A percentile compares a stretch with the other conserved stretches of the same genome.
Conservation (phyloP, 148 eudicot genomes). For the Agrostemma githago region DNA sequence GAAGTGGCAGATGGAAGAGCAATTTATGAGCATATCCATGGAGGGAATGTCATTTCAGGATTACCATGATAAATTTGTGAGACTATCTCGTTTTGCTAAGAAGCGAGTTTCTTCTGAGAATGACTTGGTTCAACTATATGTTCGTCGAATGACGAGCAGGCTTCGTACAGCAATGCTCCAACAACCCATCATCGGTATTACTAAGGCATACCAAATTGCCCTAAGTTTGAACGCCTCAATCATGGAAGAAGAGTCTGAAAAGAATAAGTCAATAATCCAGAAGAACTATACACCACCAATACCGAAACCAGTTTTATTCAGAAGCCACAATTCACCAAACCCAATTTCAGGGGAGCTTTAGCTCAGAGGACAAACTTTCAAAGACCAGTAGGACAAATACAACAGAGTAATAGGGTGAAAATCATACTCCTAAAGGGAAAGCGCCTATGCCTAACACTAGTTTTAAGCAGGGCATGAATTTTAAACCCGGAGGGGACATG, state of each 20-base stretch:
- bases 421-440: not conserved
- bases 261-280: not conserved
- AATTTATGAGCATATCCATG: not conserved
- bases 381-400: not conserved
- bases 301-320: not conserved
- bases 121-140: not conserved
- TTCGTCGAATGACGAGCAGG: not conserved
- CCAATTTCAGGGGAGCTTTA: not conserved
- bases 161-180: not conserved
- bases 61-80: not conserved
- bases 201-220: not conserved
- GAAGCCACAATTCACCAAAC: not conserved
- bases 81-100: not conserved
- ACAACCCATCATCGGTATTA: not conserved
- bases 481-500: too few species aligned
- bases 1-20: conserved; percentile 2
- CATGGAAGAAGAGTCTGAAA: too few species aligned
- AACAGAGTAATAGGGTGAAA: not conserved
- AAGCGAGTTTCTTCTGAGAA: not conserved
- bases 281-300: not conserved
- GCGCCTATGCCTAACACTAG: not conserved
- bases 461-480: too few species aligned
- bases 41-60: not conserved
- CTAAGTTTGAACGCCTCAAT: not conserved
- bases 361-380: not conserved